Evolutionary conservation across 2,329 filamentous ascomycete species (phyloP).

Genomic region (Sphaerulina vaccinii): DNA sequence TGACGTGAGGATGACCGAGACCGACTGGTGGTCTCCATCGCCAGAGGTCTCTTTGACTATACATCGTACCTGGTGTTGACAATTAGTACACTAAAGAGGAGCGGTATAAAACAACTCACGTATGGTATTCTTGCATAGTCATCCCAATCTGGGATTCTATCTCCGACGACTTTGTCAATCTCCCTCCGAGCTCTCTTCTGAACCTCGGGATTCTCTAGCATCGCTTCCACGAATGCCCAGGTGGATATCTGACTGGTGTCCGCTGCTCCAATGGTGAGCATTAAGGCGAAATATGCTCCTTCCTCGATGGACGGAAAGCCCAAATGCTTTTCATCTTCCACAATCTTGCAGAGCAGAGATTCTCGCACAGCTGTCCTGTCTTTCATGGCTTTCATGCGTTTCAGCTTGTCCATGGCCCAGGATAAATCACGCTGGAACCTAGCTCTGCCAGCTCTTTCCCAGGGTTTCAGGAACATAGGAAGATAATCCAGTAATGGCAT

Average conservation of each 20-base stretch:
- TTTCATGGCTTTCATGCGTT: not conserved
- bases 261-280: slow-evolving; percentile 12
- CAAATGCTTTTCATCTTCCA: slow-evolving; percentile 12
- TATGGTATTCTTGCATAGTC: slow-evolving; percentile 25
- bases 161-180: slow-evolving; percentile 27
- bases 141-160: slow-evolving; percentile 20
- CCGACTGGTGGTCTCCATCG: slow-evolving; percentile 24
- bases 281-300: slow-evolving; percentile 13
- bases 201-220: slow-evolving; percentile 50
- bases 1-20: slow-evolving; percentile 36
- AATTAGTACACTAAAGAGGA: no score
- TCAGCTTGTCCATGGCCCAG: slow-evolving; percentile 7
- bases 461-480: slow-evolving; percentile 11
- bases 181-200: slow-evolving; percentile 54
- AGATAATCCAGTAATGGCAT: slow-evolving; percentile 7
- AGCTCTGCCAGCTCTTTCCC: slow-evolving; percentile 8
- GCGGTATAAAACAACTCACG: slow-evolving; percentile 3
- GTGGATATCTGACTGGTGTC: slow-evolving; percentile 15
- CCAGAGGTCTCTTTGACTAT: slow-evolving; percentile 27
- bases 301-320: slow-evolving; percentile 11
- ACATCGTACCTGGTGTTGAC: slow-evolving; percentile 7
- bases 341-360: slow-evolving; percentile 13
- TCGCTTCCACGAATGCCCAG: slow-evolving; percentile 27
- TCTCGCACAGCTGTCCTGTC: slow-evolving; percentile 1
- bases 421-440: slow-evolving; percentile 4